These are phyloP conservation scores for Xenoacremonium recifei DNA, from an alignment of 2,329 filamentous ascomycete species.

Conservation along the genomic window DNA sequence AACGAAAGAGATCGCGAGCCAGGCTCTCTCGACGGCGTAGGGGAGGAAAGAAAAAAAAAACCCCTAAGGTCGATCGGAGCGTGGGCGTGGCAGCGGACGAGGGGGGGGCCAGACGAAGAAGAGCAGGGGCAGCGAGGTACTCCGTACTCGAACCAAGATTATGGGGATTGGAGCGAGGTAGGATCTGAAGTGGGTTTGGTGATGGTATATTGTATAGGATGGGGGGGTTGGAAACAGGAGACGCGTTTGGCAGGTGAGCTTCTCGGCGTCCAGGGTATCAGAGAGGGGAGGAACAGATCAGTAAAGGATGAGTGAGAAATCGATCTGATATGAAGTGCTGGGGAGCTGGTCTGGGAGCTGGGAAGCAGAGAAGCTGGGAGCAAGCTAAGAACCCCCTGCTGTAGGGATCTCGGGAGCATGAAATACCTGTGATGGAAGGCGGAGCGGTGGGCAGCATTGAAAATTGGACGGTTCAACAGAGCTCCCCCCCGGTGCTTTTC, in stretches of 20 bases:
- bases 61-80: conserved; percentile 28
- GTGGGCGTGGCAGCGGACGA: conserved; percentile 28
- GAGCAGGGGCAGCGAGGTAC: conserved; percentile 30
- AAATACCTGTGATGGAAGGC: conserved; percentile 22
- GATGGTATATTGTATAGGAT: conserved; percentile 32
- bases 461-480: conserved; percentile 17
- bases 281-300: conserved; percentile 12
- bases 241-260: conserved; percentile 25
- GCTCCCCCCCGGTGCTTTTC: conserved; percentile 13
- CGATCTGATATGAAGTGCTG: conserved; percentile 22
- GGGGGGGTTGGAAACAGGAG: conserved; percentile 20
- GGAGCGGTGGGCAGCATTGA: conserved; percentile 22
- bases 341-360: too few relatives aligned
- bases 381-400: conserved; percentile 22
- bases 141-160: conserved; percentile 34
- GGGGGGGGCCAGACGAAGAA: conserved; percentile 28
- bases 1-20: conserved; percentile 16
- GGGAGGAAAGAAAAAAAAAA: conserved; percentile 15
- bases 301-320: too few relatives aligned
- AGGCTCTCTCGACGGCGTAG: conserved; percentile 23
- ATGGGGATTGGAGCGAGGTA: conserved; percentile 31
- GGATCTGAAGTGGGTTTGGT: conserved; percentile 34
- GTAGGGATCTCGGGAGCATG: conserved; percentile 20
- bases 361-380: conserved; percentile 15
- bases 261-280: conserved; percentile 16